Conservation (phyloP, 164 flowering plant species). For the Kalanchoe fedtschenkoi region DNA sequence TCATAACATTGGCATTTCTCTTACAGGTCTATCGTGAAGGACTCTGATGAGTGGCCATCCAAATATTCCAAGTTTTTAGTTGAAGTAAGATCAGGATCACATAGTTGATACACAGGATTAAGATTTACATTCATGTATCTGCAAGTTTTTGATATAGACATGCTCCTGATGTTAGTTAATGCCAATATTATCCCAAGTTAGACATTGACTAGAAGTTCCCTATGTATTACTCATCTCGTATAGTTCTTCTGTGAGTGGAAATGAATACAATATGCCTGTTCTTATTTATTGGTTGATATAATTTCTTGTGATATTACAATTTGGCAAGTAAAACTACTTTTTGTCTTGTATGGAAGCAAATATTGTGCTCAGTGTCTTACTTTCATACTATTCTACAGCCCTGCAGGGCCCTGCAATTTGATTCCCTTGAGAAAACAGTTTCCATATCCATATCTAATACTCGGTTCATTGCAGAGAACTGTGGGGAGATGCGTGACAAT, state of each 20-base stretch:
- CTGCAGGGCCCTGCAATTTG: background rate
- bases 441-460: background rate
- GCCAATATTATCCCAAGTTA: background rate
- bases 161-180: background rate
- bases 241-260: background rate
- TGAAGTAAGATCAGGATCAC: slow-evolving; percentile 40
- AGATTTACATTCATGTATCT: background rate
- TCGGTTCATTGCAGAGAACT: too few relatives aligned
- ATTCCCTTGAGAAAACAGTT: background rate
- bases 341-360: background rate
- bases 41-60: slow-evolving; percentile 96
- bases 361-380: background rate
- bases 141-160: background rate
- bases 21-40: slow-evolving; percentile 79
- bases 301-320: background rate
- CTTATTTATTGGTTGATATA: background rate
- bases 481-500: background rate
- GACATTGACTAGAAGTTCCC: background rate
- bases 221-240: background rate
- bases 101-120: background rate
- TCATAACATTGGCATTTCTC: slow-evolving; percentile 4
- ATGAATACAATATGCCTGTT: background rate
- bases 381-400: background rate
- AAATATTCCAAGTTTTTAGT: slow-evolving; percentile 86
- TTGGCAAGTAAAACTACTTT: background rate